Evolutionary conservation across 2,329 filamentous ascomycete genomes (phyloP).

Genomic region (Xylogone sp.): DNA sequence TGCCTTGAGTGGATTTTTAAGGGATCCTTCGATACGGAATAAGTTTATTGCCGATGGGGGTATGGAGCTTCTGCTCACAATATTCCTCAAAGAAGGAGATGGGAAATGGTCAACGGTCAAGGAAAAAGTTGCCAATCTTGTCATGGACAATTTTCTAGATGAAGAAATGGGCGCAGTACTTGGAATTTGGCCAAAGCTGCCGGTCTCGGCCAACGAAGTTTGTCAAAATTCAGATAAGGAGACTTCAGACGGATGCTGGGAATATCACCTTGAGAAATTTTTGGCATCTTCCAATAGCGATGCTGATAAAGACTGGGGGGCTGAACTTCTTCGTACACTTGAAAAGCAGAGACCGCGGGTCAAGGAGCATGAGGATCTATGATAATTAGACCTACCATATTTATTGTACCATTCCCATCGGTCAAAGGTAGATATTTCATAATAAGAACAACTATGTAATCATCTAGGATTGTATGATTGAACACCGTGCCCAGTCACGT

Average conservation of each 20-base stretch:
- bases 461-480: no score
- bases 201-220: conserved; percentile 30
- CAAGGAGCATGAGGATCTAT: neutral
- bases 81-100: conserved; percentile 44
- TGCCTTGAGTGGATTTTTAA: conserved; percentile 54
- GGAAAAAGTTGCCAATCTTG: conserved; percentile 52
- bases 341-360: conserved; percentile 11
- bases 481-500: no score
- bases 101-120: conserved; percentile 45
- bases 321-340: conserved; percentile 21
- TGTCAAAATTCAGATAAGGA: conserved; percentile 32
- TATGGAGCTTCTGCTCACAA: conserved; percentile 50
- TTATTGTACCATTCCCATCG: neutral
- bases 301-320: conserved; percentile 16
- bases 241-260: conserved; percentile 53
- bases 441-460: no score
- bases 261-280: conserved; percentile 41
- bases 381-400: neutral
- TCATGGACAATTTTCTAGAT: conserved; percentile 65
- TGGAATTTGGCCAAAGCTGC: conserved; percentile 50
- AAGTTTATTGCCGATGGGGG: conserved; percentile 53
- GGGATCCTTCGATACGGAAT: conserved; percentile 45
- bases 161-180: conserved; percentile 56
- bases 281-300: conserved; percentile 12
- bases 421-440: neutral